Base-by-base conservation (phyloP, 371 early-diverging fungal species). In the Chytridium lagenaria region DNA sequence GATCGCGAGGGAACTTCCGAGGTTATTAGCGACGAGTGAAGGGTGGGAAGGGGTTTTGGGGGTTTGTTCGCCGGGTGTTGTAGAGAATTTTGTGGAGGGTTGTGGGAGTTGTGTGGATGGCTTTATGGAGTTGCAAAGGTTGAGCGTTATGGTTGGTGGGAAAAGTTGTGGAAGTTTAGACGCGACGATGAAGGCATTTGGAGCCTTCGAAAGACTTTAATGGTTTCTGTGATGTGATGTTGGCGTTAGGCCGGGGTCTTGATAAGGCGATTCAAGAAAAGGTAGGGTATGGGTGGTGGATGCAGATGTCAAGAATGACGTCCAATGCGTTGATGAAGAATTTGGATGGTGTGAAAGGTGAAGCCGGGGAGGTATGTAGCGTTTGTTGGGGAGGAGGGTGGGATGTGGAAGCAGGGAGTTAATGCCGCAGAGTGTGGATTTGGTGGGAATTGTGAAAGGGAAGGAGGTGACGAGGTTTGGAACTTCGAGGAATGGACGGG, bases 401-500 rank as follows among this genome's bases (percentile, higher is more conserved):
- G n/a, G n/a, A n/a, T n/a, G n/a, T n/a, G n/a, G n/a, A n/a, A n/a
- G n/a, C n/a, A n/a, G n/a, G n/a, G n/a, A n/a, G n/a, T n/a, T n/a
- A n/a, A n/a, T n/a, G n/a, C n/a, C n/a, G n/a, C n/a, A n/a, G n/a
- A n/a, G n/a, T n/a, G n/a, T n/a, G n/a, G n/a, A n/a, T n/a, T n/a
- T n/a, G n/a, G n/a, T n/a, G n/a, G n/a, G n/a, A n/a, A n/a, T n/a
- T n/a, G n/a, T n/a, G n/a, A n/a, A n/a, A n/a, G n/a, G n/a, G n/a
- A n/a, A n/a, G n/a, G n/a, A n/a, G n/a, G n/a, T n/a, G n/a, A n/a
- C n/a, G n/a, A n/a, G n/a, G 3, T 51, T 72, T 30, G 36, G 50
- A 10, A 55, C 72, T 12, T 72, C 72, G 12, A 22, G 22, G 22
- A 67, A 72, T 40, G 67, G 67, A 16, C n/a, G 39, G 26, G 66